Evolutionary conservation across 306 rosid genomes (phyloP).

Genomic region (Ochetophila trinervis): DNA sequence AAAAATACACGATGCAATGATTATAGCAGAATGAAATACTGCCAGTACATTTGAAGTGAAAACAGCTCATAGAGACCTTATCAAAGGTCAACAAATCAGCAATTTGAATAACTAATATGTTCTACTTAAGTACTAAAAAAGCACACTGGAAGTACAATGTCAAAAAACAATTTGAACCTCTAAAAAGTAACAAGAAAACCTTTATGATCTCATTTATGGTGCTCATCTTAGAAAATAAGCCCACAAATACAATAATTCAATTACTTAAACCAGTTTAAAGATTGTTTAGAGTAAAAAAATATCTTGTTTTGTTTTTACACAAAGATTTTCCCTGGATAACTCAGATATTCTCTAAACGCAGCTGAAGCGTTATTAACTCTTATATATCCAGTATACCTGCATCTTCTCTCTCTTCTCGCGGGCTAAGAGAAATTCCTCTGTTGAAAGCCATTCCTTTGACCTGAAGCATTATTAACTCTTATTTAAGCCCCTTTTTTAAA

Average conservation of each 20-base stretch:
- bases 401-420: constrained; percentile 69
- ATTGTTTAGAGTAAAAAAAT: neutral
- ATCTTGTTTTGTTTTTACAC: neutral
- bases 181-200: neutral
- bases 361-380: neutral
- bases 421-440: constrained; percentile 62
- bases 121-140: too few species aligned
- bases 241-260: neutral
- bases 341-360: neutral
- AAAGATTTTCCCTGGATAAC: neutral
- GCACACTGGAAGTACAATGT: neutral
- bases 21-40: too few species aligned
- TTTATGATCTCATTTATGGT: neutral
- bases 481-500: neutral
- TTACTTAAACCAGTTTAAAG: neutral
- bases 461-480: constrained; percentile 27
- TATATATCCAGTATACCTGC: constrained; percentile 57
- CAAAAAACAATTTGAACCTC: neutral
- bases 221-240: neutral
- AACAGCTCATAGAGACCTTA: neutral
- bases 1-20: too few species aligned
- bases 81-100: neutral
- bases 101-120: neutral
- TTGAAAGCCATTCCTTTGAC: constrained; percentile 93
- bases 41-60: neutral